These are phyloP conservation scores for Mycena amicta DNA, from an alignment of 768 basidiomycete species.

Conservation along the genomic window DNA sequence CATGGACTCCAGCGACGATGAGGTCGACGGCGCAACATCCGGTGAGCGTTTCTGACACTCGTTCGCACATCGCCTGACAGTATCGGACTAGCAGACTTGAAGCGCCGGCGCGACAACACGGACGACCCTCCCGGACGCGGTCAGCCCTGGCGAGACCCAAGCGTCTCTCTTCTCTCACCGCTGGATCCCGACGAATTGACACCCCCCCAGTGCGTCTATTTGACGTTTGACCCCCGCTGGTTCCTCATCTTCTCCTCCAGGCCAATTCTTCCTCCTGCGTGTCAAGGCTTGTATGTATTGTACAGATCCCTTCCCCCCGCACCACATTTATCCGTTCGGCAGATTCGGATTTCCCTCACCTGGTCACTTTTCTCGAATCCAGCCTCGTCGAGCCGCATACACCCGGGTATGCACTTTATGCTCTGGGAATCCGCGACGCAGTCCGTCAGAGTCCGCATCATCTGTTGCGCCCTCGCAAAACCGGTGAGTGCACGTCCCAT, in stretches of 20 bases:
- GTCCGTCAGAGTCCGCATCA: not conserved
- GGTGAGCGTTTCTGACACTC: not conserved
- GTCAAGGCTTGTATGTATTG: not conserved
- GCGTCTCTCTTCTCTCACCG: not conserved
- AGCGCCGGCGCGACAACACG: not conserved
- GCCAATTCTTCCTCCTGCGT: too few species aligned
- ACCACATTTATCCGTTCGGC: not conserved
- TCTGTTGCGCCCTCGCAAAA: too few species aligned
- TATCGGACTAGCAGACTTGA: not conserved
- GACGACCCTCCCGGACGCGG: too few species aligned
- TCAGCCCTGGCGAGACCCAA: not conserved
- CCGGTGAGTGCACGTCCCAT: not conserved
- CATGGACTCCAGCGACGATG: not conserved
- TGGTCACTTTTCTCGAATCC: too few species aligned
- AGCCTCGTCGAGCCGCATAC: not conserved
- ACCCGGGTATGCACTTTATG: not conserved
- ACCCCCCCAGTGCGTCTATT: not conserved
- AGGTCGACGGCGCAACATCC: not conserved
- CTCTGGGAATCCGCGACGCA: not conserved
- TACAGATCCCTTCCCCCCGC: not conserved
- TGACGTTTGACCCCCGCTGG: not conserved
- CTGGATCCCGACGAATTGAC: not conserved
- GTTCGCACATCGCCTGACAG: not conserved
- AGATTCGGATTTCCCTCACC: not conserved
- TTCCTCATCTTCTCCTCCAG: too few species aligned